Percentiles rank a stretch among this genome's conserved stretches.
These are phyloP conservation scores for Dalechampia spathulata DNA, from an alignment of 441 rosid species.

Conservation along the genomic window DNA sequence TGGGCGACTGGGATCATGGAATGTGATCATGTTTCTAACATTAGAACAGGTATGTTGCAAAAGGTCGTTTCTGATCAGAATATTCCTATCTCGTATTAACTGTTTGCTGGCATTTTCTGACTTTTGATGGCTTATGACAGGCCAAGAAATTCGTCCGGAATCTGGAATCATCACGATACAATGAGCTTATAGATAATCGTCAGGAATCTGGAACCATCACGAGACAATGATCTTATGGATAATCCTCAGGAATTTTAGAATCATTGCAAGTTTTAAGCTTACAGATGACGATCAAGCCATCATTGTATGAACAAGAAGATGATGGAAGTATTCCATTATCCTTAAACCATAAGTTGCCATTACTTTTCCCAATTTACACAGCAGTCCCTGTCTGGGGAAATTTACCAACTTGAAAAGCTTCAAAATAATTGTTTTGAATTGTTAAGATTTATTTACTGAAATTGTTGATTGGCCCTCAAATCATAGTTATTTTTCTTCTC, in stretches of 20 bases:
- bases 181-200: too few species aligned
- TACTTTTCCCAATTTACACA: constrained; percentile 8
- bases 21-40: constrained; percentile 96
- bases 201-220: too few species aligned
- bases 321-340: constrained; percentile 8
- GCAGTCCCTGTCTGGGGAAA: constrained; percentile 3
- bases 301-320: constrained; percentile 10
- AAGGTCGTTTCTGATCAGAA: not conserved
- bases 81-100: constrained; percentile 4
- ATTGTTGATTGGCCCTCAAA: not conserved
- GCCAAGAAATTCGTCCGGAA: constrained; percentile 68
- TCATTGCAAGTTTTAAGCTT: too few species aligned
- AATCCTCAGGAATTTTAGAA: too few species aligned
- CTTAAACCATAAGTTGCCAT: too few species aligned
- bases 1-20: constrained; percentile 98
- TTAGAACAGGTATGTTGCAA: constrained; percentile 68
- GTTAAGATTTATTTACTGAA: not conserved
- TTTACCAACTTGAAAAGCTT: constrained; percentile 13
- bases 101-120: too few species aligned
- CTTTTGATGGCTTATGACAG: constrained; percentile 30
- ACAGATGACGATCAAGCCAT: not conserved
- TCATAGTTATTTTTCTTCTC: not conserved
- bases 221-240: too few species aligned
- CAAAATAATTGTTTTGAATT: constrained; percentile 12
- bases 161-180: constrained; percentile 56